A percentile compares a stretch with the other conserved stretches of the same genome.
Evolutionary conservation across 2,329 filamentous ascomycete genomes (phyloP).

Genomic region (Curvularia sp.): DNA sequence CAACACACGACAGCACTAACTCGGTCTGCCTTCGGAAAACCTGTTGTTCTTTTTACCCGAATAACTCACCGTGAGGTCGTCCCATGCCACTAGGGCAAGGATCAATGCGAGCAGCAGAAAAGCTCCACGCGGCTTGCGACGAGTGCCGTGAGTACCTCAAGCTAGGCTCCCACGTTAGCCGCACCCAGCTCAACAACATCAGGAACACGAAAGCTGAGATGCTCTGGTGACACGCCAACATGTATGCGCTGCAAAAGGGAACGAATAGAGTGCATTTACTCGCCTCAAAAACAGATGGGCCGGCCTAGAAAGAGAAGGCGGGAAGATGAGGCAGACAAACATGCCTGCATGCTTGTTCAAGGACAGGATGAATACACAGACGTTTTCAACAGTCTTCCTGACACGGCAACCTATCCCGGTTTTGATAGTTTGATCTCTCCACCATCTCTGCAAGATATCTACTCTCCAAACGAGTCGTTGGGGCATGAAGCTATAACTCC

Average conservation of each 20-base stretch:
- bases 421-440: slow-evolving; percentile 25
- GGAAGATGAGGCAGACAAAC: slow-evolving; percentile 31
- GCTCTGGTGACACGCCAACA: slow-evolving; percentile 52
- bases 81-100: slow-evolving; percentile 21
- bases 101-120: slow-evolving; percentile 28
- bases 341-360: slow-evolving; percentile 1
- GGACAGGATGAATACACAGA: slow-evolving; percentile 6
- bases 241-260: slow-evolving; percentile 56
- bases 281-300: slow-evolving; percentile 59
- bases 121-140: slow-evolving; percentile 47
- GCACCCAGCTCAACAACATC: slow-evolving; percentile 8
- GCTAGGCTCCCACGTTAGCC: slow-evolving; percentile 3
- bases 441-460: slow-evolving; percentile 15
- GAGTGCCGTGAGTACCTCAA: slow-evolving; percentile 44
- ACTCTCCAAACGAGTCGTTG: slow-evolving; percentile 7
- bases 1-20: slow-evolving; percentile 4
- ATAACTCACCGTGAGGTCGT: background rate
- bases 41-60: background rate
- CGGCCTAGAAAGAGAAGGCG: slow-evolving; percentile 58
- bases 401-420: slow-evolving; percentile 15
- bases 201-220: slow-evolving; percentile 60
- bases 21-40: slow-evolving; percentile 1
- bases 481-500: slow-evolving; percentile 11
- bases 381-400: slow-evolving; percentile 8
- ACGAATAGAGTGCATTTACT: slow-evolving; percentile 55